Base-by-base conservation (phyloP, 1,284 basidiomycete genomes). In the Grifola frondosa region DNA sequence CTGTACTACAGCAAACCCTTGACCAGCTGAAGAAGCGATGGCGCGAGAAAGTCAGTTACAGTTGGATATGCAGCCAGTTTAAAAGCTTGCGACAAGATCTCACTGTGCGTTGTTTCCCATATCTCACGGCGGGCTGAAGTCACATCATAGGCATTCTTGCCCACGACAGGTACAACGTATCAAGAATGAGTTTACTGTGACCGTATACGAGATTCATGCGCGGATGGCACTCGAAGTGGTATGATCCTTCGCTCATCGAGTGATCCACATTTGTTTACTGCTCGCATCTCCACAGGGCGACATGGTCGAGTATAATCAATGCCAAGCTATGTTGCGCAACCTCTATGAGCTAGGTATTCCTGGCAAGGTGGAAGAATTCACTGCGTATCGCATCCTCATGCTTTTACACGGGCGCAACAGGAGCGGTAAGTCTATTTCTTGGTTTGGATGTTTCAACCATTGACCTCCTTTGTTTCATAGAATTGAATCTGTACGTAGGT, bases 301-400 rank as follows among this genome's bases (percentile, higher is more conserved):
- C 64, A 88, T 99, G 75, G 94, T 97, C 58, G 97, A 99, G 78
- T 99, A 97, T 65, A 99, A 98, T 65, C 91, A 96, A 67, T 99
- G 97, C 69, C 94, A 97, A 67, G 88, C 88, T 28, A 89, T 92
- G 62, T 72, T 99, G 37, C 88, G 90, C 58, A 80, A 81, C 42
- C 80, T 99, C 24, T 99, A 99, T 66, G 93, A 96, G 57, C 80
- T 93, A 48, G 92, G 92, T 34, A 84, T 99, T 44, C 80, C 83
- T 42, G 97, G 96, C 33, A 88, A 90, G 61, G 84, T 84, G 10
- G 87, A 94, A 63, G 97, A 99, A 69, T 99, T 99, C 63, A 83
- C 96, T 20, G 96, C 94, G 44, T 99, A 99, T 66, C 89, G 93
- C 37, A 97, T 99, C 62, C 80, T 99, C 46, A 95, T 98, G 78